These are phyloP conservation scores for Fraxinus xanthoxyloides DNA, from an alignment of 305 asterid species.

Conservation along the genomic window DNA sequence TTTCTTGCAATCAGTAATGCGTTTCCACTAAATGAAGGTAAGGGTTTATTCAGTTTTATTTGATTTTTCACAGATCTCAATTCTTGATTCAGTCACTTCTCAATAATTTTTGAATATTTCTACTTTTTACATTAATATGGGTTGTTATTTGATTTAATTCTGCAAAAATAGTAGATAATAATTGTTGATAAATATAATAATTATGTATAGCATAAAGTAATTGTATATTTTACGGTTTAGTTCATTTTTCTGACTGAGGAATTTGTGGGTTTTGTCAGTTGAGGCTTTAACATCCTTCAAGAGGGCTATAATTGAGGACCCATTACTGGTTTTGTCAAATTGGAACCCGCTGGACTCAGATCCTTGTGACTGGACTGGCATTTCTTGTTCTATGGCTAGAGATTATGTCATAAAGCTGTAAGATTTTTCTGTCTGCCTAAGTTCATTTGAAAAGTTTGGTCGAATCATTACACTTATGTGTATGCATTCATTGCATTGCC, in stretches of 20 bases:
- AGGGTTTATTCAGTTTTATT: slow-evolving; percentile 16
- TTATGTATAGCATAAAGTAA: background rate
- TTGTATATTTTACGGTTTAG: background rate
- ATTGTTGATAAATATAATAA: slow-evolving; percentile 5
- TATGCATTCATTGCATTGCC: background rate
- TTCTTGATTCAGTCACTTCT: slow-evolving; percentile 8
- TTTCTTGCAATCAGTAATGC: slow-evolving; percentile 39
- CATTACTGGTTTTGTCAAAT: slow-evolving; percentile 66
- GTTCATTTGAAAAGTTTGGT: background rate
- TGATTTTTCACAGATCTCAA: slow-evolving; percentile 45
- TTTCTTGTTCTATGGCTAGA: slow-evolving; percentile 63
- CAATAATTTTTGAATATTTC: slow-evolving; percentile 1
- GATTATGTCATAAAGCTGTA: slow-evolving; percentile 83
- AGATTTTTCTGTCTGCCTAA: slow-evolving; percentile 30
- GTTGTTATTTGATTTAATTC: background rate
- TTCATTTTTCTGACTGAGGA: slow-evolving; percentile 12
- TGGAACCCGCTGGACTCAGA: slow-evolving; percentile 80
- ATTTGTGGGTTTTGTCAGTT: slow-evolving; percentile 46
- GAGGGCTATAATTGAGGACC: slow-evolving; percentile 90
- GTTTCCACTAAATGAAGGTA: slow-evolving; percentile 66
- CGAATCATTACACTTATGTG: background rate
- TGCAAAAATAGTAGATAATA: slow-evolving; percentile 15
- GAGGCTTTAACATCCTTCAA: slow-evolving; percentile 69
- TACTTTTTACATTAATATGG: slow-evolving; percentile 20
- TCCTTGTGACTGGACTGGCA: slow-evolving; percentile 83